Evolutionary conservation across 768 basidiomycete species (phyloP).

Genomic region (Calvatia gigantea): DNA sequence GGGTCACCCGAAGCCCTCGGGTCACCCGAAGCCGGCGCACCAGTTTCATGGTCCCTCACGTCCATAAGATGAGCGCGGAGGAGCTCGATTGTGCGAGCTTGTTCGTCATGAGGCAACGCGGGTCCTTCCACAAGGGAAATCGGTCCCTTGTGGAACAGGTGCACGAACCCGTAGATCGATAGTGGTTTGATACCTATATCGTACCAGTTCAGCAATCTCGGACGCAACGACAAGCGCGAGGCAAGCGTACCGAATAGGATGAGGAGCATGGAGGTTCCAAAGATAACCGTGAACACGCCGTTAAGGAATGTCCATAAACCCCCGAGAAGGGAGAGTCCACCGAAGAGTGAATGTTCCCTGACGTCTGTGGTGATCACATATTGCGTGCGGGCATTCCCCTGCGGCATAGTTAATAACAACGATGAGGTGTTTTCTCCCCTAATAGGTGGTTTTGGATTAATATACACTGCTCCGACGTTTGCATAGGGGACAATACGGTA

Average conservation of each 20-base stretch:
- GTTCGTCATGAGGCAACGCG: background rate
- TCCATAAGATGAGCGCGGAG: background rate
- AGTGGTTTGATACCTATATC: constrained; percentile 2
- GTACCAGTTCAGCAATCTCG: background rate
- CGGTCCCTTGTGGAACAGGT: background rate
- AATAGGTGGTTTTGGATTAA: background rate
- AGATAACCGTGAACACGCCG: constrained; percentile 10
- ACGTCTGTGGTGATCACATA: constrained; percentile 3
- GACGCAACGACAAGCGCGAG: background rate
- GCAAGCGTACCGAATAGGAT: constrained; percentile 1
- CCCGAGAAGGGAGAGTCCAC: constrained; percentile 7
- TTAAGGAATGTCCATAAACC: constrained; percentile 12
- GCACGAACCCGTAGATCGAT: background rate
- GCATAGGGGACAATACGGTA: no score
- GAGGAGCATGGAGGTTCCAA: constrained; percentile 6
- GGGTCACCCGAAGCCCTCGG: no score
- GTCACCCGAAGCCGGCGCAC: no score
- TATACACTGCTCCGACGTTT: no score
- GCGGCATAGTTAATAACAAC: background rate
- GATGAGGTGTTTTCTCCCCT: background rate
- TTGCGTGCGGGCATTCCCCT: background rate
- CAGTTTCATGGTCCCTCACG: no score
- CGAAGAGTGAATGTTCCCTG: constrained; percentile 7
- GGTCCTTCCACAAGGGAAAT: background rate
- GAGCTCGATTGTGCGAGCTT: background rate